Evolutionary conservation across 2,329 filamentous ascomycete genomes (phyloP), one percentile per base, ranked within the genome.

Genomic region (Colletotrichum tofieldiae): DNA sequence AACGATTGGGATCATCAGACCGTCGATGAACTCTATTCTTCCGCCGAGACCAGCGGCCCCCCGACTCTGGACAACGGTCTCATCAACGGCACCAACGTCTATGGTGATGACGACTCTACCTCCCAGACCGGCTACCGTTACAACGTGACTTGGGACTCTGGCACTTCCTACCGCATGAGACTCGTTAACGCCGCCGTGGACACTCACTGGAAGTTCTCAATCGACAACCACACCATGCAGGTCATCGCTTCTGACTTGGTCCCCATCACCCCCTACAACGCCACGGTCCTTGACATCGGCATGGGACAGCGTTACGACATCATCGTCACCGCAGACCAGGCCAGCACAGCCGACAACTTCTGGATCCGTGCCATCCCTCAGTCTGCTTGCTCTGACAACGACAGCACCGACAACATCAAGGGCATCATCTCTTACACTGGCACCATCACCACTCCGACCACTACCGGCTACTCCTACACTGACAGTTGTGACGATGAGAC

Each of bases 181-280:
- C 77, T 89, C 5, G 80, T 89, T 67, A 88, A 88, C 75, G 81
- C 78, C 1, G 84, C 84, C 39, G 77, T 84, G 23, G 84, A 86
- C 47, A 82, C 80, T 0, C 80, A 82, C 73, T 85, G 84, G 77
- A 83, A 84, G 72, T 89, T 89, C 75, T 83, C 81, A 43, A 88
- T 90, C 70, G 88, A 90, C 77, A 85, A 87, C 62, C 90, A 92
- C 77, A 84, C 77, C 0, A 78, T 92, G 75, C 87, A 83, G 0
- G 89, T 92, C 45, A 89, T 92, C 49, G 83, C 86, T 0, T 82
- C 80, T n/a, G 91, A 91, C 71, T 80, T 92, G 5, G 87, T 92
- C 0, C 88, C 90, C 2, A 84, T 92, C 32, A 76, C 82, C 32
- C 90, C 90, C 0, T 92, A 87, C 72, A 79, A 80, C 0, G 86